Conservation (phyloP, 2,329 filamentous ascomycete genomes). For the Ophiostoma perfectum region DNA sequence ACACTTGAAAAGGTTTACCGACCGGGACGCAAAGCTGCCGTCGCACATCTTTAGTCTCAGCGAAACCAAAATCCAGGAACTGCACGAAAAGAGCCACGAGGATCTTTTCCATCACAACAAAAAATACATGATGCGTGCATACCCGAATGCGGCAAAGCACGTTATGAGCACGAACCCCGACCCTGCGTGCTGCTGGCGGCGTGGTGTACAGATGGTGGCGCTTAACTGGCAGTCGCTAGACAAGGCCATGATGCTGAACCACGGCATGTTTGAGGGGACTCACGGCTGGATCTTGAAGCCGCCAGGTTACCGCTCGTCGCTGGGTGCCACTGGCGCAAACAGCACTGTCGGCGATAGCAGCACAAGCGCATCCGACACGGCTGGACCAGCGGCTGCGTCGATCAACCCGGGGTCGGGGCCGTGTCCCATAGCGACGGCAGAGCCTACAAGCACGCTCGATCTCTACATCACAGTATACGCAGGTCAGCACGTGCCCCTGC, state of each 20-base stretch:
- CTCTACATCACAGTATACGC: conserved; percentile 68
- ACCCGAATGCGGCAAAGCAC: conserved; percentile 66
- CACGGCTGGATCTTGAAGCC: conserved; percentile 85
- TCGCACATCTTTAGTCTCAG: conserved; percentile 81
- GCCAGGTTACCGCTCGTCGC: conserved; percentile 56
- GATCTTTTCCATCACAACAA: conserved; percentile 85
- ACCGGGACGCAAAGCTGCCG: conserved; percentile 54
- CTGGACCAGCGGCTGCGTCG: not conserved
- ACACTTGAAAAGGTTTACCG: conserved; percentile 67
- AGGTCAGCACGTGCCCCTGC: conserved; percentile 66
- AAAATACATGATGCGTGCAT: conserved; percentile 82
- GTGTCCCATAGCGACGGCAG: conserved; percentile 41
- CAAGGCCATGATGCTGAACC: conserved; percentile 91
- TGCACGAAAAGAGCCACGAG: conserved; percentile 57
- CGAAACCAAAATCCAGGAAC: conserved; percentile 65
- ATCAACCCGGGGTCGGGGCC: not conserved
- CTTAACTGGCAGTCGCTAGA: conserved; percentile 97
- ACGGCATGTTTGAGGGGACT: conserved; percentile 90
- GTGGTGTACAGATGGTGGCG: conserved; percentile 94
- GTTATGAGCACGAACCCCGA: conserved; percentile 92
- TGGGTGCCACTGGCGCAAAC: conserved; percentile 29
- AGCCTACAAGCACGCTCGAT: conserved; percentile 52
- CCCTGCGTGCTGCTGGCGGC: conserved; percentile 83
- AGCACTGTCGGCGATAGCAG: conserved; percentile 33
- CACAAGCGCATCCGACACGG: conserved; percentile 20